Evolutionary conservation across 768 basidiomycete genomes (phyloP), one percentile per base, ranked within the genome.

Genomic region (Phallus indusiatus): DNA sequence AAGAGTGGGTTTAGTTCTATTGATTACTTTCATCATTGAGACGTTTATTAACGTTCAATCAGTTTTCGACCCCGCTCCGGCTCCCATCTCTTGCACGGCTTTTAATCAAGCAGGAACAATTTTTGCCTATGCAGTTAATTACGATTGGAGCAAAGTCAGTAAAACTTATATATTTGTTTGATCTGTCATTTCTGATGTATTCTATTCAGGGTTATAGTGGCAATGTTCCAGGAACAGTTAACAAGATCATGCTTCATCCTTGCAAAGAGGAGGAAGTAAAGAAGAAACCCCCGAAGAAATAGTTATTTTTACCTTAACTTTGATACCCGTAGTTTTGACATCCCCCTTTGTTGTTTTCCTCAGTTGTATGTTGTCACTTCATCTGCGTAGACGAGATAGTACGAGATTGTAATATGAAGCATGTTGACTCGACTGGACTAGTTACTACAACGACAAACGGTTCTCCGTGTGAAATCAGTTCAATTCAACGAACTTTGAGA

Each of bases 81-180:
- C 67, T n/a, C 74, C 76, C 1, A 73, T 78, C 52, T 63, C 71
- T 1, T 67, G 73, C 10, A 70, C 72, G 1, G 64, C 70, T 7
- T 78, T 76, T 69, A 76, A 74, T 62, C 68, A 69, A 46, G 72
- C 68, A 14, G 73, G 73, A 5, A 70, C 66, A 11, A 71, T 77
- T 55, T 70, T 77, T 53, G 75, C 76, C 3, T 77, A 77, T 57
- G 74, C 74, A 0, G 66, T 75, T 17, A 74, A 73, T 12, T 76
- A 76, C 62, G 74, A 76, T 59, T 76, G 75, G 75, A 71, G 68
- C 12, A 72, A 72, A 47, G 57, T 59, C 47, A 34, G 57, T 51
- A 12, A 51, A 22, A 22, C 24, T 12, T 42, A 18, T 14, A 10
- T 55, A 35, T 7, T 35, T 1, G 5, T 55, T 0, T 36, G 36